Conservation (phyloP, 2,329 filamentous ascomycete genomes). For the Tympanopsis confertula region DNA sequence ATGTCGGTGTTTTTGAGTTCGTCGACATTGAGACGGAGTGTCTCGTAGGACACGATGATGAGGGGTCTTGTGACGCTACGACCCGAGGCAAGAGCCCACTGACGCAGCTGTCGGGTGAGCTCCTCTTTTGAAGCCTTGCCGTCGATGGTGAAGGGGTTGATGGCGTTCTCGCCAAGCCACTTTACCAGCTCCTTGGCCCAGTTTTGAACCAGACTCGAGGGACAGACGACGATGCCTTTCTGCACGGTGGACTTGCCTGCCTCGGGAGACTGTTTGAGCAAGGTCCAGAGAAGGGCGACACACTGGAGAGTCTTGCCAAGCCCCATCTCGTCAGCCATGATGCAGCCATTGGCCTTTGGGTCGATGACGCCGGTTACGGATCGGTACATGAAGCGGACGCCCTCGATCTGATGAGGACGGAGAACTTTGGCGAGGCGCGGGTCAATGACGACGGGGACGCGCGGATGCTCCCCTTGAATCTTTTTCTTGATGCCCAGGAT, state of each 20-base stretch:
- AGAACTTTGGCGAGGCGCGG: slow-evolving; percentile 79
- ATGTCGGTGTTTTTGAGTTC: slow-evolving; percentile 84
- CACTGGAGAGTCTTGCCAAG: slow-evolving; percentile 95
- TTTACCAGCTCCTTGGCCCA: slow-evolving; percentile 97
- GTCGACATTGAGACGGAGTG: slow-evolving; percentile 78
- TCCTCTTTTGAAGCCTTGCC: slow-evolving; percentile 94
- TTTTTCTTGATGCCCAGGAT: slow-evolving; percentile 94
- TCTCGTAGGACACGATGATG: slow-evolving; percentile 96
- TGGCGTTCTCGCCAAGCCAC: slow-evolving; percentile 86
- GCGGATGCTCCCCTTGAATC: slow-evolving; percentile 64
- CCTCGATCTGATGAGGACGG: slow-evolving; percentile 92
- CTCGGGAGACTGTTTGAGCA: slow-evolving; percentile 89
- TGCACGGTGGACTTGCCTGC: slow-evolving; percentile 90
- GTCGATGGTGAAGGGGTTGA: slow-evolving; percentile 89
- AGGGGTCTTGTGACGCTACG: slow-evolving; percentile 81
- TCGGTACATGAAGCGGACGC: slow-evolving; percentile 92
- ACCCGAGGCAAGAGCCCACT: slow-evolving; percentile 90
- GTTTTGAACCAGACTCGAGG: slow-evolving; percentile 89
- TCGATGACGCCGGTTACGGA: slow-evolving; percentile 95
- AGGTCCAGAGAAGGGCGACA: slow-evolving; percentile 90
- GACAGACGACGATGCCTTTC: slow-evolving; percentile 93
- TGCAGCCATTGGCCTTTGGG: slow-evolving; percentile 86
- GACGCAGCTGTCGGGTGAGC: slow-evolving; percentile 74
- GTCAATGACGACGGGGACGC: slow-evolving; percentile 95
- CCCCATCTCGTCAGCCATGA: slow-evolving; percentile 99